Conservation (phyloP, 257 asterid species). For the Nicotiana sylvestris region DNA sequence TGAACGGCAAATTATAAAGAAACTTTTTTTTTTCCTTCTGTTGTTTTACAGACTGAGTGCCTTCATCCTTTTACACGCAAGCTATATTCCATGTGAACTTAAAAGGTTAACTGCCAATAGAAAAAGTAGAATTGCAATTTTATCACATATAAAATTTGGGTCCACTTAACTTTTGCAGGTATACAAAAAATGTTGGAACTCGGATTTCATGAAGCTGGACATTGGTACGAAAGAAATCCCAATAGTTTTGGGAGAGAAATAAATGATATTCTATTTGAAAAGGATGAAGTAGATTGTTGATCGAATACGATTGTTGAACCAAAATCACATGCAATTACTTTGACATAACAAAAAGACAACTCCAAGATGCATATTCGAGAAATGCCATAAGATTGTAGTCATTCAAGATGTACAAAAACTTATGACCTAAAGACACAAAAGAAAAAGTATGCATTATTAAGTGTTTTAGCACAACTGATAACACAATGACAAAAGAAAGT, state of each 20-base stretch:
- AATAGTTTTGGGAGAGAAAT: not conserved
- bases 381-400: not conserved
- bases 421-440: not conserved
- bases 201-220: not conserved
- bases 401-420: not conserved
- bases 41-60: not conserved
- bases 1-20: not conserved
- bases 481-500: not conserved
- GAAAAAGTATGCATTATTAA: not conserved
- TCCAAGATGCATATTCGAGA: not conserved
- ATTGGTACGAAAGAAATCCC: not conserved
- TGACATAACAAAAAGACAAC: not conserved
- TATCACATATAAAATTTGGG: not conserved
- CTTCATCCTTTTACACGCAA: not conserved
- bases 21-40: not conserved
- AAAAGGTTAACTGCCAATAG: not conserved
- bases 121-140: not conserved
- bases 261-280: not conserved
- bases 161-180: slow-evolving; percentile 1
- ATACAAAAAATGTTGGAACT: not conserved
- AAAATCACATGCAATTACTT: not conserved
- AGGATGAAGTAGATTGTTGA: not conserved
- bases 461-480: not conserved
- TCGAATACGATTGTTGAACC: not conserved
- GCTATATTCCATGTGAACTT: not conserved